Conservation (phyloP, 2,329 filamentous ascomycete genomes). For the Alternaria consortialis region DNA sequence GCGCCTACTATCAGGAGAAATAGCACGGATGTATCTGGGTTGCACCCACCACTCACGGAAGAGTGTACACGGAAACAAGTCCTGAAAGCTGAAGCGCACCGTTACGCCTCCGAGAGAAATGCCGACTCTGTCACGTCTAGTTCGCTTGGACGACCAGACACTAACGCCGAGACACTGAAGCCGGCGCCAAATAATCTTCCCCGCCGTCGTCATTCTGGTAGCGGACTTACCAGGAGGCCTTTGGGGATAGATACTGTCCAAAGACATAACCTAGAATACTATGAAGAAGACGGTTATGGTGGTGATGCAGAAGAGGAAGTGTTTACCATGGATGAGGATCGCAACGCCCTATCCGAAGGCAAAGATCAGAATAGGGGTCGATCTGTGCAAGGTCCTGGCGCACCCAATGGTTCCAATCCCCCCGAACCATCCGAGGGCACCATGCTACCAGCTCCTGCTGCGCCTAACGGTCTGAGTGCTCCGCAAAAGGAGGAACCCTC, state of each 20-base stretch:
- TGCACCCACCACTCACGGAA: conserved; percentile 37
- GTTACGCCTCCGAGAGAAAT: conserved; percentile 36
- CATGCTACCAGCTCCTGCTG: conserved; percentile 47
- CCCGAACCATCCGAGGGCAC: conserved; percentile 26
- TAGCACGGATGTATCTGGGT: conserved; percentile 49
- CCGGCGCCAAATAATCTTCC: conserved; percentile 40
- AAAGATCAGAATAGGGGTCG: conserved; percentile 15
- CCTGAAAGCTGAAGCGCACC: conserved; percentile 53
- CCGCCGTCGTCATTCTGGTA: conserved; percentile 83
- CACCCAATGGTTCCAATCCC: neutral
- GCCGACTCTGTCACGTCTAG: conserved; percentile 20
- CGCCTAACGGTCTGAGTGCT: conserved; percentile 22
- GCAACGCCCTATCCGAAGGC: conserved; percentile 19
- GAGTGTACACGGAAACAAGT: conserved; percentile 55
- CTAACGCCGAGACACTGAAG: conserved; percentile 36
- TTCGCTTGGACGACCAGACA: conserved; percentile 19
- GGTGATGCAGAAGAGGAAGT: conserved; percentile 78
- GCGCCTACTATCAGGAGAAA: conserved; percentile 49
- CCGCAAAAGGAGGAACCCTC: conserved; percentile 30
- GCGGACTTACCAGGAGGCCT: conserved; percentile 77
- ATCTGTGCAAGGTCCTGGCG: neutral
- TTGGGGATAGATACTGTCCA: conserved; percentile 71
- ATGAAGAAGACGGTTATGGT: conserved; percentile 87
- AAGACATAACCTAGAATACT: conserved; percentile 84
- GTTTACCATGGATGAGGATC: conserved; percentile 71